phyloP scores from a whole-genome alignment of 176 grass and related monocot species.

The maize (Zea mays) region Zm-B73-REFERENCE-NAM-5.0 NC_050102.1:126901501-126902000 shows the following conservation, averaged over 20 bases:
- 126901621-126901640: conserved; percentile 78
- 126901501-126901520: too few relatives aligned
- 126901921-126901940: too few relatives aligned
- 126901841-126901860: conserved; percentile 52
- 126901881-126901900: too few relatives aligned
- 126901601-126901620: conserved; percentile 59
- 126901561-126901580: conserved; percentile 49
- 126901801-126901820: conserved; percentile 59
- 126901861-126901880: conserved; percentile 73
- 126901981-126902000: too few relatives aligned
- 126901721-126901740: conserved; percentile 49
- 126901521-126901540: too few relatives aligned
- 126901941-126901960: too few relatives aligned
- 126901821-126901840: too few relatives aligned
- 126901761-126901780: too few relatives aligned
- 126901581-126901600: conserved; percentile 83
- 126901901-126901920: too few relatives aligned
- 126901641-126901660: conserved; percentile 73
- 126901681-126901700: conserved; percentile 69
- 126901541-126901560: conserved; percentile 76
- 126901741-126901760: conserved; percentile 48
- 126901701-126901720: conserved; percentile 61
- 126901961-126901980: too few relatives aligned
- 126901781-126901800: too few relatives aligned
- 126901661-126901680: too few relatives aligned